Evolutionary conservation across 805 yeast genomes (phyloP).

Genomic region (Lachancea mirantina): DNA sequence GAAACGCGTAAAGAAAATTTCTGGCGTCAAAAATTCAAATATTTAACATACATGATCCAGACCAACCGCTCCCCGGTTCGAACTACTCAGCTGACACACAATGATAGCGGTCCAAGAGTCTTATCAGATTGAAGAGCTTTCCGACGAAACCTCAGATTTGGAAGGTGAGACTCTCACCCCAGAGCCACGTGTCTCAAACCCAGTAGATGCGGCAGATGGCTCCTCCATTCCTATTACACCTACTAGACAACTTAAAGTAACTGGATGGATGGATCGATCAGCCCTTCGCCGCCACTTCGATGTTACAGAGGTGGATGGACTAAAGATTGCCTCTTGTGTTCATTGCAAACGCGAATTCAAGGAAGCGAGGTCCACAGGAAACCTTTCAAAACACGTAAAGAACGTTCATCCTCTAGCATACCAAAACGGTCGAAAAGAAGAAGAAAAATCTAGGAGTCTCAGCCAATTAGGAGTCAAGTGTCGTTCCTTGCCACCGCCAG

Average conservation of each 20-base stretch:
- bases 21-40: slow-evolving; percentile 1
- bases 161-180: too few species aligned
- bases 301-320: slow-evolving; percentile 4
- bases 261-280: slow-evolving; percentile 8
- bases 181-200: too few species aligned
- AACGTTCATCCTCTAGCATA: slow-evolving; percentile 5
- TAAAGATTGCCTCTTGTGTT: slow-evolving; percentile 7
- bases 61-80: not conserved
- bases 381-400: slow-evolving; percentile 9
- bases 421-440: slow-evolving; percentile 6
- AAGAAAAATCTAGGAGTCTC: slow-evolving; percentile 4
- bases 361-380: slow-evolving; percentile 11
- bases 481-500: slow-evolving; percentile 6
- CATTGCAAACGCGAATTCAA: slow-evolving; percentile 9
- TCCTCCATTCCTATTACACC: too few species aligned
- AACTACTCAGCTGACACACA: too few species aligned
- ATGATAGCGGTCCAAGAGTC: too few species aligned
- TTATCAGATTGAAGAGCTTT: too few species aligned
- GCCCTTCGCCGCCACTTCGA: slow-evolving; percentile 5
- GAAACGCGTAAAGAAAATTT: slow-evolving; percentile 1
- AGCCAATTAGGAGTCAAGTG: slow-evolving; percentile 4
- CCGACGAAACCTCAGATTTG: too few species aligned
- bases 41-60: not conserved
- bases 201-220: too few species aligned
- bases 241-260: too few species aligned